Evolutionary conservation across 768 basidiomycete genomes (phyloP).

Genomic region (Bullera alba): DNA sequence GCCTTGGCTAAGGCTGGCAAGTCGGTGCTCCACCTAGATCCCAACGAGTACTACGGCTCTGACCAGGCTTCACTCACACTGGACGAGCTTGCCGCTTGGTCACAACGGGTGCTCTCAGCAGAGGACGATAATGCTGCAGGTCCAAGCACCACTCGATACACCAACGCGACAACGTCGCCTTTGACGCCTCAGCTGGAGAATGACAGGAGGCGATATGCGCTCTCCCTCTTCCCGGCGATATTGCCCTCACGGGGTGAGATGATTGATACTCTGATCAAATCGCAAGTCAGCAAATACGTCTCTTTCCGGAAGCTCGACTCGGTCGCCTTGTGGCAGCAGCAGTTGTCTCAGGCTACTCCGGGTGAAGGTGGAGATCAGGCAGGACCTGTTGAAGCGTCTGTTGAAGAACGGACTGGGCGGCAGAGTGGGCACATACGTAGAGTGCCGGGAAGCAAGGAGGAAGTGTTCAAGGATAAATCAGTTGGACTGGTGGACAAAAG

Average conservation of each 20-base stretch:
- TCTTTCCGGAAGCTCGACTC: constrained; percentile 69
- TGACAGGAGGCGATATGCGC: constrained; percentile 61
- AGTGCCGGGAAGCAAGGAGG: constrained; percentile 87
- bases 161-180: constrained; percentile 11
- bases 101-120: too few species aligned
- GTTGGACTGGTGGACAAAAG: constrained; percentile 77
- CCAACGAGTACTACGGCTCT: constrained; percentile 75
- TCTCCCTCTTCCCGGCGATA: constrained; percentile 76
- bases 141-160: constrained; percentile 5
- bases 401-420: too few species aligned
- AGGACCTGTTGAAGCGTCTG: neutral
- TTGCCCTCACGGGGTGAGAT: constrained; percentile 72
- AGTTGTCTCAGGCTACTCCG: constrained; percentile 44
- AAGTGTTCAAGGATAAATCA: constrained; percentile 76
- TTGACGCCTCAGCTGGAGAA: constrained; percentile 46
- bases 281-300: constrained; percentile 85
- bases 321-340: constrained; percentile 49
- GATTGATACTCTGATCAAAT: constrained; percentile 68
- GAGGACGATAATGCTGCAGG: constrained; percentile 44
- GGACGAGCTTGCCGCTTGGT: constrained; percentile 71
- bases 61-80: constrained; percentile 73
- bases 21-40: constrained; percentile 80
- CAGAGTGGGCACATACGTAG: constrained; percentile 49
- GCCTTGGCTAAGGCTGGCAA: constrained; percentile 82
- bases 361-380: neutral